Evolutionary conservation across 73 alveolate genomes (phyloP), one percentile per base, ranked within the genome.

Genomic region (Loxodes magnus): DNA sequence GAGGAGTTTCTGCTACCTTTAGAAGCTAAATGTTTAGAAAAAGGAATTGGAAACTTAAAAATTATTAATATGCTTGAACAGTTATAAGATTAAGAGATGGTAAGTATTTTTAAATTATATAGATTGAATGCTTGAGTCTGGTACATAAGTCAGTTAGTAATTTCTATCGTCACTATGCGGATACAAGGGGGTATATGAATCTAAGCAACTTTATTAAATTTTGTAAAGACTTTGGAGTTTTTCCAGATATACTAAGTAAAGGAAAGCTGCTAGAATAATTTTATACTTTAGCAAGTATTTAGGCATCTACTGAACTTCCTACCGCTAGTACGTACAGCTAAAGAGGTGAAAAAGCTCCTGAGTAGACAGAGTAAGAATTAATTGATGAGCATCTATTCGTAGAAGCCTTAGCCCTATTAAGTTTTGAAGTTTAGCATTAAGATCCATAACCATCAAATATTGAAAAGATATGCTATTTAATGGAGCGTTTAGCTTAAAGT

Each of bases 341-440:
- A n/a, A n/a, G n/a, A n/a, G 10, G 7, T 31, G 41, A 31, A 7
- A 7, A n/a, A n/a, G 41, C 41, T 31, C 41, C 41, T 9, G 41
- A 31, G 41, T n/a, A 31, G 41, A 31, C 41, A 3, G 56, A 59
- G 9, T 56, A 28, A 30, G 87, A 69, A 14, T 28, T 28, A 2
- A 81, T 81, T 4, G 94, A 81, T 77, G 84, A 81, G 70, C 94
- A 81, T 46, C 39, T 81, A 49, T 81, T 81, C 63, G 82, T 81
- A 3, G 94, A 81, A 52, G 83, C 83, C 4, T 51, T 81, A 16
- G 89, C 94, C 4, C 60, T 81, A 5, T 29, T 82, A 6, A 89
- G 90, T 0, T 41, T 67, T 23, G 94, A 81, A 12, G 60, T 77
- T 35, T 48, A 24, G 16, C 77, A 68, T 52, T 64, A 53, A 50